These are phyloP conservation scores for Daldinia concentrica DNA, from an alignment of 495 filamentous ascomycete species.

Conservation along the genomic window DNA sequence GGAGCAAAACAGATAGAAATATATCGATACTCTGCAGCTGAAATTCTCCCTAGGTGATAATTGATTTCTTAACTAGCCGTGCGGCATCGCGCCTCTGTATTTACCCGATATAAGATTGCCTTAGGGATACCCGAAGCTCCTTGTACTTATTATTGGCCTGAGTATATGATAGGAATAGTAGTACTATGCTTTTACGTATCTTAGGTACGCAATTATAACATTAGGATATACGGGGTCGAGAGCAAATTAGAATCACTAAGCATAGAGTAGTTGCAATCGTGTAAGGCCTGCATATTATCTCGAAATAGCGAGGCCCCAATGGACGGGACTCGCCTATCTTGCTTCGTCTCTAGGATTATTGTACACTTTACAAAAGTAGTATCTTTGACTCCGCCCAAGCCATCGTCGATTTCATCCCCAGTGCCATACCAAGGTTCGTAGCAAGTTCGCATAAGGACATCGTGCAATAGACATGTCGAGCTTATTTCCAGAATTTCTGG, in stretches of 20 bases:
- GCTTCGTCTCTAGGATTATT: conserved; percentile 35
- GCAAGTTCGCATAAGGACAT: not conserved
- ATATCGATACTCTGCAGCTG: conserved; percentile 11
- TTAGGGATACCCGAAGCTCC: too few species aligned
- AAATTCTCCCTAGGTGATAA: not conserved
- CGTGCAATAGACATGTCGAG: not conserved
- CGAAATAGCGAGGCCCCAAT: conserved; percentile 18
- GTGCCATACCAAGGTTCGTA: not conserved
- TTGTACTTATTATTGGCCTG: too few species aligned
- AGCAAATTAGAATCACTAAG: not conserved
- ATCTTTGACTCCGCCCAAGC: conserved; percentile 4
- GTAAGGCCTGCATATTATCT: not conserved
- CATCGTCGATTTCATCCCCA: not conserved
- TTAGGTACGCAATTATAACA: not conserved
- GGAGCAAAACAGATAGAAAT: conserved; percentile 29
- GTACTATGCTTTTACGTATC: not conserved
- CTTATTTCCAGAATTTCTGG: conserved; percentile 92
- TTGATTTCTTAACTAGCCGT: not conserved
- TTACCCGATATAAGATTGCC: too few species aligned
- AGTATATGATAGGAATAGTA: too few species aligned
- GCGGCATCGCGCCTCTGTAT: too few species aligned
- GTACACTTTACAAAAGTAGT: conserved; percentile 38
- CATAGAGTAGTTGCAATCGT: not conserved
- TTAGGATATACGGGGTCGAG: not conserved
- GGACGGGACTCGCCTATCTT: conserved; percentile 3